Evolutionary conservation across 2,329 filamentous ascomycete genomes (phyloP).

Genomic region (Aspergillus pseudotamarii): DNA sequence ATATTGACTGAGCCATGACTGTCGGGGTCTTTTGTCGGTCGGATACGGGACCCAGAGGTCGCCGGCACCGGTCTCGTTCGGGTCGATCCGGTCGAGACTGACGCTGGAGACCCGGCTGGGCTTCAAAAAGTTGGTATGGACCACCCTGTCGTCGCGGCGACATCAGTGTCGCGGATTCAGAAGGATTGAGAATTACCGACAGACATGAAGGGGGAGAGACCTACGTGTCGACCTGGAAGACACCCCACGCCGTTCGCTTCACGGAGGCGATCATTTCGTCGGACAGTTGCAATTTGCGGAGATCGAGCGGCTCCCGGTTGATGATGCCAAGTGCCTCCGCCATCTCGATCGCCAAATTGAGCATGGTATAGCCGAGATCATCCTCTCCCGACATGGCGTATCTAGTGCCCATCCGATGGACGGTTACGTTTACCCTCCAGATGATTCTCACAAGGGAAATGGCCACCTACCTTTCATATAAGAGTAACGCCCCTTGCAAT

Average conservation of each 20-base stretch:
- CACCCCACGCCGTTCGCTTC: slow-evolving; percentile 26
- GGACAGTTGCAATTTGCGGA: slow-evolving; percentile 20
- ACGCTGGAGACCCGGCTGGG: slow-evolving; percentile 19
- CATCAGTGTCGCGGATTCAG: slow-evolving; percentile 2
- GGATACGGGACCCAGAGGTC: slow-evolving; percentile 24
- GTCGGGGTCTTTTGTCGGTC: neutral
- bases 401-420: slow-evolving; percentile 10
- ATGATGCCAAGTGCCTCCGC: slow-evolving; percentile 27
- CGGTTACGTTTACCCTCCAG: neutral
- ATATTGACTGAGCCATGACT: slow-evolving; percentile 20
- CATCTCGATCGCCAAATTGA: slow-evolving; percentile 29
- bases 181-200: neutral
- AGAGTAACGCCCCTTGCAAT: slow-evolving; percentile 28
- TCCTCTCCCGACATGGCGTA: slow-evolving; percentile 32
- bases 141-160: slow-evolving; percentile 11
- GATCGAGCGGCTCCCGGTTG: slow-evolving; percentile 17
- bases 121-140: slow-evolving; percentile 25
- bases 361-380: slow-evolving; percentile 31
- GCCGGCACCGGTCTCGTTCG: neutral
- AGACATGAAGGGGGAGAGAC: neutral
- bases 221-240: slow-evolving; percentile 34
- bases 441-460: neutral
- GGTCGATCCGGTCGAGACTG: slow-evolving; percentile 17
- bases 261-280: slow-evolving; percentile 26
- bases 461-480: slow-evolving; percentile 27